Base-by-base conservation (phyloP, 2,329 filamentous ascomycete species). In the Ophiosphaerella korrae region DNA sequence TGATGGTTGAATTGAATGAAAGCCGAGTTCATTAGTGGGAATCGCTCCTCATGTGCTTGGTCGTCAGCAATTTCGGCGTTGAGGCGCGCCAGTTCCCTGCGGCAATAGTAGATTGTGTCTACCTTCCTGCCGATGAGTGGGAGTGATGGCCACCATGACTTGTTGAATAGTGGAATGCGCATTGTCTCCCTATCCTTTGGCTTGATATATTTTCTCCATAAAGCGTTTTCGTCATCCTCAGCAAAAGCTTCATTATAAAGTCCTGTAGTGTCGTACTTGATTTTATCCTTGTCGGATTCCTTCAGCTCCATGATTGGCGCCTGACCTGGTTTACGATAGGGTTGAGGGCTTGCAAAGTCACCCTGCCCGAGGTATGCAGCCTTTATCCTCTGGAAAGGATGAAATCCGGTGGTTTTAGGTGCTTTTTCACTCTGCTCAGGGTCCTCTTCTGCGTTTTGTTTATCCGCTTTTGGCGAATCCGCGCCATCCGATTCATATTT, bases 1-100 rank as follows among this genome's bases (percentile, higher is more conserved):
- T 99, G 94, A 68, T 97, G 89, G 67, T 99, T 96, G 81, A 99
- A 99, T 70, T 99, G 94, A 54, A 99, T 92, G 63, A 99, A 99
- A 0, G 94, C 94, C 1, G 93, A 96, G 66, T 90, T 96, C 92
- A 97, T 95, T 40, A 92, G 77, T 0, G 93, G 92, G 56, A 91
- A 97, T 4, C 88, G 85, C 60, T 97, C 92, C 0, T 89, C 88
- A 42, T 94, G 82, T 45, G 88, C 82, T 70, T 99, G 94, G 60
- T 97, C 94, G 38, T 88, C 79, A 62, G 97, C 92, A 46, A 99
- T 97, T 70, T 97, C 92, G 45, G 92, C 68, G 60, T 97, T 99
- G 14, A 97, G 79, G 12, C 90, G 85, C 14, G 94, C 92, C 24
- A 99, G 75, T 71, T 97, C 88, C 57, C 87, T 85, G 3, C 94